A percentile compares a stretch with the other conserved stretches of the same genome.
Conservation (phyloP, 2,329 filamentous ascomycete genomes). For the Penicillium palitans region DNA sequence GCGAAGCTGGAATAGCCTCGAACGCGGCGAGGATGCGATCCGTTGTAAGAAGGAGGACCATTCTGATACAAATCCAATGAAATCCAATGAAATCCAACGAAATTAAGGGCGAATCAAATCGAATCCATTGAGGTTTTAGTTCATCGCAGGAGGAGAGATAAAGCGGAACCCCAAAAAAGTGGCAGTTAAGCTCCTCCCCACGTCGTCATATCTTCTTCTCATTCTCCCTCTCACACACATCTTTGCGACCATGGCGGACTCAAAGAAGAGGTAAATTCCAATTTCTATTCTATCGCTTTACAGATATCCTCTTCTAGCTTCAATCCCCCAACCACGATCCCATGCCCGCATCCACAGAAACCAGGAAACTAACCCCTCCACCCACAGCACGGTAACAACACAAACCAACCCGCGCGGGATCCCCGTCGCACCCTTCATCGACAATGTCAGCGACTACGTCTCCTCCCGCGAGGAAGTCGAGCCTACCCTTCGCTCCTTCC, state of each 20-base stretch:
- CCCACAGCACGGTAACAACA: slow-evolving; percentile 27
- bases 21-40: slow-evolving; percentile 42
- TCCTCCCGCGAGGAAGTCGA: slow-evolving; percentile 48
- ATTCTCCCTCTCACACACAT: slow-evolving; percentile 6
- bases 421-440: slow-evolving; percentile 49
- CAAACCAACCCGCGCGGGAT: slow-evolving; percentile 49
- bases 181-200: slow-evolving; percentile 30
- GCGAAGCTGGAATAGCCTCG: slow-evolving; percentile 34
- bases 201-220: slow-evolving; percentile 21
- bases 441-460: slow-evolving; percentile 50
- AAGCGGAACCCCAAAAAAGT: slow-evolving; percentile 26
- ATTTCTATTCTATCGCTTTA: not conserved
- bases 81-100: not conserved
- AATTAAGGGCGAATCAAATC: not conserved
- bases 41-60: slow-evolving; percentile 47
- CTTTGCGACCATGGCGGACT: slow-evolving; percentile 34
- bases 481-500: slow-evolving; percentile 47
- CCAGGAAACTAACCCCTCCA: slow-evolving; percentile 21
- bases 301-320: not conserved
- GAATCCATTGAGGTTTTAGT: not conserved
- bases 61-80: slow-evolving; percentile 14
- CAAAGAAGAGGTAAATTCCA: slow-evolving; percentile 30
- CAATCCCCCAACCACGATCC: not conserved
- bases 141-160: slow-evolving; percentile 6
- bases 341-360: not conserved